Evolutionary conservation across 2,329 filamentous ascomycete species (phyloP).

Genomic region (Fusarium duplospermum): DNA sequence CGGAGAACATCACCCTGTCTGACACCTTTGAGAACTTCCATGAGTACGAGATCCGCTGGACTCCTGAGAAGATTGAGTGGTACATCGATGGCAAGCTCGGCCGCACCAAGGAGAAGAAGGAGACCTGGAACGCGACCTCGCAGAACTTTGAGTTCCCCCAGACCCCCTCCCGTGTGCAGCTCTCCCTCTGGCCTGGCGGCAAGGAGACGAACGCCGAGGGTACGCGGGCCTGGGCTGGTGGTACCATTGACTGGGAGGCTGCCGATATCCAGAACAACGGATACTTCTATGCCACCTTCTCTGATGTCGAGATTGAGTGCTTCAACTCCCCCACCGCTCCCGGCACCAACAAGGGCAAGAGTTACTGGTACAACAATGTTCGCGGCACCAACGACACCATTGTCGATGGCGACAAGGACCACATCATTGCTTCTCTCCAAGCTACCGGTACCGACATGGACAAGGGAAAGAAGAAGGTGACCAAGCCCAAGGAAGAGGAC

Average conservation of each 20-base stretch:
- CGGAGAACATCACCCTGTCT: conserved; percentile 73
- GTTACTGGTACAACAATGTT: conserved; percentile 79
- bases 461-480: conserved; percentile 50
- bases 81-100: conserved; percentile 82
- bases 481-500: conserved; percentile 39
- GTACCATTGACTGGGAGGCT: conserved; percentile 82
- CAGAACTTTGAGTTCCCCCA: conserved; percentile 91
- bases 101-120: conserved; percentile 78
- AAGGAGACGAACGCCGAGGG: conserved; percentile 81
- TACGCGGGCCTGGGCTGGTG: conserved; percentile 92
- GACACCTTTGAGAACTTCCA: conserved; percentile 85
- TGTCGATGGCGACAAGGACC: conserved; percentile 77
- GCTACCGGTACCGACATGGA: conserved; percentile 84
- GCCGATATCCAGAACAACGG: conserved; percentile 82
- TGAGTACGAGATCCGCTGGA: conserved; percentile 94
- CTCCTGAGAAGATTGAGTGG: conserved; percentile 87
- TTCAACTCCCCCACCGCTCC: conserved; percentile 73
- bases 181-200: conserved; percentile 97
- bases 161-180: conserved; percentile 88
- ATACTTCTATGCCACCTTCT: conserved; percentile 88
- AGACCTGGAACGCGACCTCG: conserved; percentile 87
- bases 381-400: conserved; percentile 81
- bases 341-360: conserved; percentile 75
- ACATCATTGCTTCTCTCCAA: conserved; percentile 80
- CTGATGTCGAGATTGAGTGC: conserved; percentile 85